Percentiles rank a stretch among this genome's conserved stretches.
Evolutionary conservation across 2,329 filamentous ascomycete species (phyloP).

Genomic region (Colletotrichum paranaense): DNA sequence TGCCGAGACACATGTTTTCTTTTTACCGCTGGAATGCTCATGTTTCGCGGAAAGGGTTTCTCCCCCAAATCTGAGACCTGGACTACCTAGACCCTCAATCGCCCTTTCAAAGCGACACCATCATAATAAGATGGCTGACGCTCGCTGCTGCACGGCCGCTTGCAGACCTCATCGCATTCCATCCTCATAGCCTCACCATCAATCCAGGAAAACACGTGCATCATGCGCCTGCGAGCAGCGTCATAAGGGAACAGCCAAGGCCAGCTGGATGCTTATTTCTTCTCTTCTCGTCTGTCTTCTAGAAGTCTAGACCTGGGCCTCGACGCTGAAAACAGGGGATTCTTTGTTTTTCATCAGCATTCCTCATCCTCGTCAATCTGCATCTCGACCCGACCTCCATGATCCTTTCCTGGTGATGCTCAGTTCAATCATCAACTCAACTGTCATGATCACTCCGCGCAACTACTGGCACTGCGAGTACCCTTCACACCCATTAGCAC

Average conservation of each 20-base stretch:
- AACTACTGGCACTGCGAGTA: conserved; percentile 16
- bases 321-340: background rate
- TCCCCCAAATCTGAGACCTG: conserved; percentile 4
- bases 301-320: background rate
- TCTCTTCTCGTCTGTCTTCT: background rate
- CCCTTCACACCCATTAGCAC: conserved; percentile 14
- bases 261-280: background rate
- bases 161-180: background rate
- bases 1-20: conserved; percentile 21
- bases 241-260: background rate
- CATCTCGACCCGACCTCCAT: background rate
- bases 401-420: background rate
- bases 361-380: background rate
- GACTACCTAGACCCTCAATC: background rate
- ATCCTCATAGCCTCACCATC: background rate
- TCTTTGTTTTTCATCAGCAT: background rate
- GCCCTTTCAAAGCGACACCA: background rate
- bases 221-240: background rate
- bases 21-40: conserved; percentile 24
- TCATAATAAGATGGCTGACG: background rate
- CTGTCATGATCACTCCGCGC: too few species aligned
- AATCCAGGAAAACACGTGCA: background rate
- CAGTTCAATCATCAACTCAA: too few species aligned
- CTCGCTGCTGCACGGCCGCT: background rate
- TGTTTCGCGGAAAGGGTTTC: conserved; percentile 10